These are phyloP conservation scores for Mycena vitilis DNA, from an alignment of 768 basidiomycete genomes.

Conservation along the genomic window DNA sequence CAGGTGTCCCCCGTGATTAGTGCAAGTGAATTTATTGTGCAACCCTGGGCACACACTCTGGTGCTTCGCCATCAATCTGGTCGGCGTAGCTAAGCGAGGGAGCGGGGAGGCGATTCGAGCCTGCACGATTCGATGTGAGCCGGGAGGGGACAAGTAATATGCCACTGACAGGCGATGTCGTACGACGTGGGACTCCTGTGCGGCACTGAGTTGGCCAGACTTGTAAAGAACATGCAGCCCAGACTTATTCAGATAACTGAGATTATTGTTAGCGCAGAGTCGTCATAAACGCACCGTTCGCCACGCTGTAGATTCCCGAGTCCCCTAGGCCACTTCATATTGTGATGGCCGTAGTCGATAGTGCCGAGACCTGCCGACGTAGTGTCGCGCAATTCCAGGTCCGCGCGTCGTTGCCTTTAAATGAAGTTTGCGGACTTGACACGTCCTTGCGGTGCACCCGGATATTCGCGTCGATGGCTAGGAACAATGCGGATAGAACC, in stretches of 20 bases:
- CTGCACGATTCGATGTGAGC: constrained; percentile 39
- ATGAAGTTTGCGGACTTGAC: constrained; percentile 29
- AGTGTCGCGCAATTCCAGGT: constrained; percentile 16
- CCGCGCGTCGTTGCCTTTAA: too few relatives aligned
- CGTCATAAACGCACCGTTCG: neutral
- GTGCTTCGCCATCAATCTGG: constrained; percentile 49
- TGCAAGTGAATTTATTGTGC: constrained; percentile 44
- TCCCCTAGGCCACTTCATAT: neutral
- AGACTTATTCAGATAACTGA: constrained; percentile 32
- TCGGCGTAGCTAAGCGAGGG: constrained; percentile 46
- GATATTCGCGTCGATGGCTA: constrained; percentile 34
- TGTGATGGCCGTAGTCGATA: constrained; percentile 26
- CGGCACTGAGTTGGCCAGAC: constrained; percentile 25
- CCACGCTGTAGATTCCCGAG: neutral
- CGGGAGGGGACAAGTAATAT: constrained; percentile 40
- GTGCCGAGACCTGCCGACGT: constrained; percentile 31
- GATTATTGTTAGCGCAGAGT: neutral
- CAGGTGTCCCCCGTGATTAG: constrained; percentile 47
- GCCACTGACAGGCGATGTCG: constrained; percentile 40
- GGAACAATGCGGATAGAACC: constrained; percentile 22
- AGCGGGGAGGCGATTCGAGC: constrained; percentile 38
- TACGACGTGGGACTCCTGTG: constrained; percentile 36
- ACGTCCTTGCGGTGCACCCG: constrained; percentile 29
- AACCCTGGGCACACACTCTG: constrained; percentile 48
- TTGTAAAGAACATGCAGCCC: constrained; percentile 44